These are phyloP conservation scores for Cordyceps javanica DNA, from an alignment of 2,329 filamentous ascomycete genomes.

Conservation along the genomic window DNA sequence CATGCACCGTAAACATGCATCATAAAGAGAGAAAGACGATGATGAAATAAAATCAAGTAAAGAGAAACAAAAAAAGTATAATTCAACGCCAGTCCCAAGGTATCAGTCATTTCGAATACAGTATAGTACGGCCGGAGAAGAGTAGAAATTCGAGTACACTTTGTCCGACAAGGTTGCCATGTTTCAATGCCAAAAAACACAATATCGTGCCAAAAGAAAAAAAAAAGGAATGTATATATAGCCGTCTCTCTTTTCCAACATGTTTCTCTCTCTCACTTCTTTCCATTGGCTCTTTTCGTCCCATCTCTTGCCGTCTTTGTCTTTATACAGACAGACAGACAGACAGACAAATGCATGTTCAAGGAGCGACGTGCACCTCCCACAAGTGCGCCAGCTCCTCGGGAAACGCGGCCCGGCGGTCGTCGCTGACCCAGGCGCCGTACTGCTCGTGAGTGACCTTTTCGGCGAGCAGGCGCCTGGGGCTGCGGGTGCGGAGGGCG, in stretches of 20 bases:
- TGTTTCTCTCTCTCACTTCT: neutral
- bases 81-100: slow-evolving; percentile 12
- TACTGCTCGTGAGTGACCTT: slow-evolving; percentile 38
- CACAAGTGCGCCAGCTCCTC: slow-evolving; percentile 31
- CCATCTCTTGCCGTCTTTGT: too few relatives aligned
- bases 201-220: too few relatives aligned
- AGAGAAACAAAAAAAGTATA: neutral
- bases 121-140: neutral
- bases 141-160: neutral
- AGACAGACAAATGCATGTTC: too few relatives aligned
- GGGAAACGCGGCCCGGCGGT: slow-evolving; percentile 26
- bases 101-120: slow-evolving; percentile 7
- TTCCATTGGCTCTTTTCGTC: too few relatives aligned
- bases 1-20: too few relatives aligned
- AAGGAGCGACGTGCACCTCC: slow-evolving; percentile 36
- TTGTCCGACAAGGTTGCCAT: neutral
- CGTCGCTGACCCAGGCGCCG: slow-evolving; percentile 33
- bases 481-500: slow-evolving; percentile 37
- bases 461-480: slow-evolving; percentile 43
- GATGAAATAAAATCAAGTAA: neutral
- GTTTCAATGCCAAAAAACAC: neutral
- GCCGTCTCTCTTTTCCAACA: too few relatives aligned
- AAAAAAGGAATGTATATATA: too few relatives aligned
- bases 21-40: neutral
- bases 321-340: too few relatives aligned